These are phyloP conservation scores for Ophiostoma triangulosporum DNA, from an alignment of 2,329 filamentous ascomycete genomes.

Conservation along the genomic window DNA sequence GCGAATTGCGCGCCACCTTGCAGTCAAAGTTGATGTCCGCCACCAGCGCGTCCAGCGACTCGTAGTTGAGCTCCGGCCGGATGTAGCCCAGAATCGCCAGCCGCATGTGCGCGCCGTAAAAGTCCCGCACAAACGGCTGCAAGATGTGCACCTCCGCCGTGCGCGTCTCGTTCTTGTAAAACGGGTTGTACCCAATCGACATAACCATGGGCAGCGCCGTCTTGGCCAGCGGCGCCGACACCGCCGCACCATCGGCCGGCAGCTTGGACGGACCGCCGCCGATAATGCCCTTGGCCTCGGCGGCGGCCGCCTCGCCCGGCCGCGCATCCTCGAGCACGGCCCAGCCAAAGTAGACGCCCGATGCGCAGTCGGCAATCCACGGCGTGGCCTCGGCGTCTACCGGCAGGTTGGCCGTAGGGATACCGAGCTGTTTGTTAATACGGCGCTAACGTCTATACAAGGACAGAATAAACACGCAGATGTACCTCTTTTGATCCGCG, in stretches of 20 bases:
- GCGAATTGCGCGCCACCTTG: slow-evolving; percentile 60
- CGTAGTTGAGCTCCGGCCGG: slow-evolving; percentile 78
- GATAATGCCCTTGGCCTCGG: slow-evolving; percentile 25
- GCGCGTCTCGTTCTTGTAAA: slow-evolving; percentile 82
- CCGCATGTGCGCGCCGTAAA: slow-evolving; percentile 71
- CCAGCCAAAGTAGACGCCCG: slow-evolving; percentile 90
- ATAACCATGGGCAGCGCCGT: slow-evolving; percentile 61
- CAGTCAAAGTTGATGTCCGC: slow-evolving; percentile 85
- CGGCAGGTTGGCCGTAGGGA: slow-evolving; percentile 87
- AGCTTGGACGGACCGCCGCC: slow-evolving; percentile 19
- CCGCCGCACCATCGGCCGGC: slow-evolving; percentile 27
- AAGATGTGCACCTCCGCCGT: slow-evolving; percentile 87
- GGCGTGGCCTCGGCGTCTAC: slow-evolving; percentile 48
- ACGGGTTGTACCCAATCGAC: slow-evolving; percentile 94
- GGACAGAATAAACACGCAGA: slow-evolving; percentile 2
- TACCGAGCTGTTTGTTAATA: slow-evolving; percentile 53
- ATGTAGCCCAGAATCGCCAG: slow-evolving; percentile 78
- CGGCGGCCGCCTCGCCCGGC: slow-evolving; percentile 29
- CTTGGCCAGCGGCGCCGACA: slow-evolving; percentile 20
- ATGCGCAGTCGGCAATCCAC: slow-evolving; percentile 51
- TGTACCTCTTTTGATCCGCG: slow-evolving; percentile 80
- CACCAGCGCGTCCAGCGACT: slow-evolving; percentile 66
- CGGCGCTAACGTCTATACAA: background rate
- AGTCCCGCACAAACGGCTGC: slow-evolving; percentile 62
- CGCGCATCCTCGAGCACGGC: slow-evolving; percentile 53